These are phyloP conservation scores for Stachybotrys chlorohalonatus DNA, from an alignment of 2,329 filamentous ascomycete genomes.

Conservation along the genomic window DNA sequence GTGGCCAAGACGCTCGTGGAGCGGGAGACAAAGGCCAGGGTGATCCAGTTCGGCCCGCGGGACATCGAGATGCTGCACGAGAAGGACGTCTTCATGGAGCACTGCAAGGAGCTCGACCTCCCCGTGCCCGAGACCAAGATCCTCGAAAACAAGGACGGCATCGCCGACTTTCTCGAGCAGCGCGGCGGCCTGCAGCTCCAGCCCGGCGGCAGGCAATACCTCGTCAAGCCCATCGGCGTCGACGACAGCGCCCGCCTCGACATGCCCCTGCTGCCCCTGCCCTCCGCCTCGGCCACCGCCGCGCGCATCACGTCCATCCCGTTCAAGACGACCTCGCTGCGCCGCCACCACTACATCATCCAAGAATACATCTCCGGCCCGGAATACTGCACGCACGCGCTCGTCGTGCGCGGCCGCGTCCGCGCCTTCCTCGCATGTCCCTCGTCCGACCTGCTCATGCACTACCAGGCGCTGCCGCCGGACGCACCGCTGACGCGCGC, in stretches of 20 bases:
- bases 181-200: slow-evolving; percentile 10
- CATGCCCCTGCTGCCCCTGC: slow-evolving; percentile 56
- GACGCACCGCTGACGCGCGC: slow-evolving; percentile 44
- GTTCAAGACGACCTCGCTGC: slow-evolving; percentile 35
- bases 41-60: slow-evolving; percentile 52
- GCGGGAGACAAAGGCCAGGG: slow-evolving; percentile 45
- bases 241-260: slow-evolving; percentile 50
- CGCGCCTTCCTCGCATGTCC: slow-evolving; percentile 59
- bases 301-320: slow-evolving; percentile 32
- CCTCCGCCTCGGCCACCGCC: slow-evolving; percentile 45
- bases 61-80: slow-evolving; percentile 52
- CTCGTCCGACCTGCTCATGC: slow-evolving; percentile 53
- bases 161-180: slow-evolving; percentile 40
- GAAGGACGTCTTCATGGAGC: slow-evolving; percentile 56
- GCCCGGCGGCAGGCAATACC: slow-evolving; percentile 35
- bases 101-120: slow-evolving; percentile 44
- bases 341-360: slow-evolving; percentile 44
- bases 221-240: slow-evolving; percentile 57
- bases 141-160: slow-evolving; percentile 43
- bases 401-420: slow-evolving; percentile 57
- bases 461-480: slow-evolving; percentile 51
- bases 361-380: slow-evolving; percentile 55
- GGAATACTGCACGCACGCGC: slow-evolving; percentile 64
- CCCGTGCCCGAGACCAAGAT: slow-evolving; percentile 41
- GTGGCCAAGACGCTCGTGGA: slow-evolving; percentile 54